Evolutionary conservation across 352 stramenopile species (phyloP).

Genomic region (Nothophytophthora sp.): DNA sequence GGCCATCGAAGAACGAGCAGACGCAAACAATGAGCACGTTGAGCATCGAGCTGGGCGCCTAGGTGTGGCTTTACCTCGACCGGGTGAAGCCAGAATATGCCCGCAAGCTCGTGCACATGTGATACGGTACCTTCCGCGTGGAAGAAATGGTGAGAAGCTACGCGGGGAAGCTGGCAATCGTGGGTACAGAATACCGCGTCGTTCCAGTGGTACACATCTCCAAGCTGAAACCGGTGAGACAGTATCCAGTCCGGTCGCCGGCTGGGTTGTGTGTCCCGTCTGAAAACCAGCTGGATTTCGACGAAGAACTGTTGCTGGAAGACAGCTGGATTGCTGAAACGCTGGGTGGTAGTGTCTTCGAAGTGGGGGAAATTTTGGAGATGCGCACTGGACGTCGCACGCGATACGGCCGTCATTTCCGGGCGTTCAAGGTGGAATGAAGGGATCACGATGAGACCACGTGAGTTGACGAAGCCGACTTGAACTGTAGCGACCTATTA

Average conservation of each 20-base stretch:
- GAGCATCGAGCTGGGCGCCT: constrained; percentile 1
- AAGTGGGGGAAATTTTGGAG: constrained; percentile 6
- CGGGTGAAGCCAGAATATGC: constrained; percentile 7
- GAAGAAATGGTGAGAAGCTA: constrained; percentile 5
- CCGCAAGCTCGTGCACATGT: constrained; percentile 23
- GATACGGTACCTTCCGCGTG: constrained; percentile 21
- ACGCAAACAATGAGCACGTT: background rate
- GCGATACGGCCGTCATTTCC: background rate
- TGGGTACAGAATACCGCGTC: constrained; percentile 4
- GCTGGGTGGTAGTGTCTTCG: background rate
- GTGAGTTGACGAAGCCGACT: constrained; percentile 6
- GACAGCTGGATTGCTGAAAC: constrained; percentile 13
- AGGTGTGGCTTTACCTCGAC: constrained; percentile 27
- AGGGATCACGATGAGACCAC: constrained; percentile 5
- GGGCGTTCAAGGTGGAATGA: constrained; percentile 10
- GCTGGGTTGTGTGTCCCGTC: background rate
- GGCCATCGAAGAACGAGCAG: constrained; percentile 1
- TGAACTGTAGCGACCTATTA: constrained; percentile 14
- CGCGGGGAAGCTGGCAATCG: constrained; percentile 1
- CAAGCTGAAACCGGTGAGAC: constrained; percentile 5
- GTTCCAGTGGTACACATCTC: constrained; percentile 20
- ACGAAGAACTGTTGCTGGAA: constrained; percentile 14
- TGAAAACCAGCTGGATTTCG: constrained; percentile 24
- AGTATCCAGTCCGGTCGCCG: background rate
- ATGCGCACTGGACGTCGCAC: constrained; percentile 1